Evolutionary conservation across 1,139 yeast species (phyloP).

Genomic region (Yamadazyma triangularis): DNA sequence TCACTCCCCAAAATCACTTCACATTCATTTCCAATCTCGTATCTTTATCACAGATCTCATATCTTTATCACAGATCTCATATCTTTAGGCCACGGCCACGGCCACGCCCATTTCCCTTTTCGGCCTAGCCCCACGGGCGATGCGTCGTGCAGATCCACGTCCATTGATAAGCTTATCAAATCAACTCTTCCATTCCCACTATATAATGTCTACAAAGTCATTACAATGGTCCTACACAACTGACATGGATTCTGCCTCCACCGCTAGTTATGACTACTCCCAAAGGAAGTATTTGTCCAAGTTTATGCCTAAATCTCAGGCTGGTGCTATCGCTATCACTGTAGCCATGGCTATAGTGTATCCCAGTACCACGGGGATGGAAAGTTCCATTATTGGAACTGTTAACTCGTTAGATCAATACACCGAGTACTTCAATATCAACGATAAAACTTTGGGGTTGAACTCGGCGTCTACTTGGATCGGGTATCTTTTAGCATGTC

Average conservation of each 20-base stretch:
- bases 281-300: not conserved
- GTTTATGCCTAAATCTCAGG: not conserved
- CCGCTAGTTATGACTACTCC: not conserved
- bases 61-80: too few relatives aligned
- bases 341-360: not conserved
- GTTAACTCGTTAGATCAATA: constrained; percentile 1
- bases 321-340: not conserved
- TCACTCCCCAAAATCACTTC: too few relatives aligned
- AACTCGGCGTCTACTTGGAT: constrained; percentile 1
- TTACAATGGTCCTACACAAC: not conserved
- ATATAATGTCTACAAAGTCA: not conserved
- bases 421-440: not conserved
- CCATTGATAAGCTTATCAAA: too few relatives aligned
- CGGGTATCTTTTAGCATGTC: not conserved
- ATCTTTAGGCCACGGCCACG: too few relatives aligned
- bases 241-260: not conserved
- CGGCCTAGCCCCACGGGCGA: too few relatives aligned
- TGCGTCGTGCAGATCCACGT: too few relatives aligned
- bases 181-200: too few relatives aligned
- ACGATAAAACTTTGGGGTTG: constrained; percentile 1
- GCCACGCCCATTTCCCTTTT: too few relatives aligned
- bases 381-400: constrained; percentile 1
- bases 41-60: too few relatives aligned
- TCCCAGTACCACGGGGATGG: constrained; percentile 1
- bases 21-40: too few relatives aligned